Evolutionary conservation across 176 grass and related monocot species (phyloP), one percentile per base, ranked within the genome.

Genomic region (barley (Hordeum vulgare)): DNA sequence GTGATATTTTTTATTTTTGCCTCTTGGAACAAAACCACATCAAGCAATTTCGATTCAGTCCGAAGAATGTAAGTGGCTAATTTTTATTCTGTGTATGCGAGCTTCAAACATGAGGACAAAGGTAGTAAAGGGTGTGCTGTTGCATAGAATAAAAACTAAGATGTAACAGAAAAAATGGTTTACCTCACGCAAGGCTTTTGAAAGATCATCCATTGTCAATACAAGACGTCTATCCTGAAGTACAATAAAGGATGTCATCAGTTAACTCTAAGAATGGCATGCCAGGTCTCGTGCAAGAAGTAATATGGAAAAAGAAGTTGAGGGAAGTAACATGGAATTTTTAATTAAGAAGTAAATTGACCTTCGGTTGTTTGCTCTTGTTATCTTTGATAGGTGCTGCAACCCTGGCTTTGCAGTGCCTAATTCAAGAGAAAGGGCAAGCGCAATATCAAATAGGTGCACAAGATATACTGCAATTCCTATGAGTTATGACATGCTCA

Each of bases 291-390:
- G 60, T 59, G 26, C 17, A 39, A 73, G 8, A 4, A 56, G 20
- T 66, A 56, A 71, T 20, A 56, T 56, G 20, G 51, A 7, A 56
- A 56, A 56, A 54, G 5, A 18, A 56, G 20, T 2, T 51, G 2
- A 9, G 0, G 2, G 18, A 9, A 20, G 53, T 56, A 56, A 56
- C 18, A 72, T 23, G 57, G 53, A 62, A 81, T 2, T 51, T 74
- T 66, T 37, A 78, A 82, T 11, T 49, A 34, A 25, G 20, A 81
- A 75, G 37, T 39, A 81, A 74, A 68, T 36, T 79, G 71, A 98
- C 96, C 93, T 98, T 98, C 1, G 96, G 93, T 40, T 95, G 96
- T 85, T 98, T 98, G 86, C 96, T 98, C 80, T 98, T 98, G 62
- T 98, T 98, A 28, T 98, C 96, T 91, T 98, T 98, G 76, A 94